Percentiles rank a stretch among this genome's conserved stretches.
phyloP scores from a whole-genome alignment of 2,329 filamentous ascomycete genomes.

The Exophiala sideris region DNA sequence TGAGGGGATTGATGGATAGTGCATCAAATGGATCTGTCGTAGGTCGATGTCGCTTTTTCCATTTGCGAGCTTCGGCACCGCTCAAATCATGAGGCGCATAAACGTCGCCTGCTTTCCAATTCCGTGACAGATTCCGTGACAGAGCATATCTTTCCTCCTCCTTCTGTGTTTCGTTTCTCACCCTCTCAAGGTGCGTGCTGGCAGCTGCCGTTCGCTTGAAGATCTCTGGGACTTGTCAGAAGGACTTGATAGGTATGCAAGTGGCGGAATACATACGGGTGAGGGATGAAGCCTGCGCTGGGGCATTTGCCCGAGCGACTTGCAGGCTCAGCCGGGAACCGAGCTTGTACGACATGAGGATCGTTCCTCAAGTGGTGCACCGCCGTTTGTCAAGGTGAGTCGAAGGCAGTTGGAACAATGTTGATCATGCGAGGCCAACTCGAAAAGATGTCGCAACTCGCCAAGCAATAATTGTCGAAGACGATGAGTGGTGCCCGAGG shows the following conservation, averaged over 20 bases:
- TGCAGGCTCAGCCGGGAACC: too few species aligned
- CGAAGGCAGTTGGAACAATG: too few species aligned
- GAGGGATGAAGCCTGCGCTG: background rate
- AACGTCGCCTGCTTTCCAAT: constrained; percentile 75
- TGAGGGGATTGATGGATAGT: constrained; percentile 72
- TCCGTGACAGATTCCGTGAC: constrained; percentile 53
- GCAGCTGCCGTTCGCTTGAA: constrained; percentile 6
- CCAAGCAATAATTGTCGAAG: too few species aligned
- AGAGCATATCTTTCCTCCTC: constrained; percentile 38
- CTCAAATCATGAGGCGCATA: constrained; percentile 88
- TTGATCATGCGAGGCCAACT: too few species aligned
- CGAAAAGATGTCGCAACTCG: too few species aligned
- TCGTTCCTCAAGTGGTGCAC: too few species aligned
- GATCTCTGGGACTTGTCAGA: constrained; percentile 9
- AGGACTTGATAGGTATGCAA: background rate
- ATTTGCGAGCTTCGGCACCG: constrained; percentile 75
- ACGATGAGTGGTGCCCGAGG: too few species aligned
- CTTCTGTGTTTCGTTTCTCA: constrained; percentile 32
- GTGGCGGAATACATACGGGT: constrained; percentile 1
- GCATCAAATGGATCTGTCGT: constrained; percentile 73
- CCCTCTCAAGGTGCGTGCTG: background rate
- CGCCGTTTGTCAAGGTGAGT: too few species aligned
- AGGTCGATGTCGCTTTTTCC: constrained; percentile 57
- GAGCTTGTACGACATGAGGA: too few species aligned
- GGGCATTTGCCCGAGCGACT: too few species aligned